Conservation (phyloP, 352 stramenopile genomes). For the Pythium diclinum region DNA sequence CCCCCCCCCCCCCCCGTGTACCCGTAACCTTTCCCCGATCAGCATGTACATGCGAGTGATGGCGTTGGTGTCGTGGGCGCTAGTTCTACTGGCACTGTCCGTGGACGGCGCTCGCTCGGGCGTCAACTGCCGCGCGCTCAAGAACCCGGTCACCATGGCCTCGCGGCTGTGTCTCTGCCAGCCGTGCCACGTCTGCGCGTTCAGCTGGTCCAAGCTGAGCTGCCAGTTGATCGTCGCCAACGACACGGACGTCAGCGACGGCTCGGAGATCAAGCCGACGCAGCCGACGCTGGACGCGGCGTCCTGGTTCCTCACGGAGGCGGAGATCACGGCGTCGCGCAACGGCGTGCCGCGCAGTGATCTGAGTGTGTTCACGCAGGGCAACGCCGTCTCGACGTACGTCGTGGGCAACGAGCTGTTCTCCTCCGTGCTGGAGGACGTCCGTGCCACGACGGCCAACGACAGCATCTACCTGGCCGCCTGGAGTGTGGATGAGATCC, state of each 20-base stretch:
- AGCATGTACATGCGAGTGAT: neutral
- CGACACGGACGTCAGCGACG: conserved; percentile 23
- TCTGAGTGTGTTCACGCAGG: conserved; percentile 42
- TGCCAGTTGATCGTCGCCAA: conserved; percentile 12
- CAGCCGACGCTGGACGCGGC: conserved; percentile 48
- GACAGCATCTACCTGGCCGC: conserved; percentile 50
- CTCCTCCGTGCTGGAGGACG: conserved; percentile 42
- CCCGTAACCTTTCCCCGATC: too few relatives aligned
- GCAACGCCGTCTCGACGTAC: conserved; percentile 51
- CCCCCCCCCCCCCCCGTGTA: too few relatives aligned
- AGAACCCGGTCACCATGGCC: neutral
- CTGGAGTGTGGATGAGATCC: conserved; percentile 63
- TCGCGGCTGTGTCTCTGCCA: neutral
- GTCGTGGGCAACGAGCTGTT: conserved; percentile 47
- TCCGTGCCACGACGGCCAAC: conserved; percentile 30
- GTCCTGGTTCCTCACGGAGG: conserved; percentile 58
- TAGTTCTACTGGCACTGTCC: neutral
- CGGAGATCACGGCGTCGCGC: conserved; percentile 50
- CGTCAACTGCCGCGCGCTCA: neutral
- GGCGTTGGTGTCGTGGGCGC: neutral
- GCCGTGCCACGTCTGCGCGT: conserved; percentile 18
- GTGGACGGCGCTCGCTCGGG: neutral
- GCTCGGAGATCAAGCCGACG: conserved; percentile 16
- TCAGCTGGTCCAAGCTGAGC: neutral
- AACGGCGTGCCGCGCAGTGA: conserved; percentile 39